Conservation (phyloP, 345 rosid species). For the Salix exigua region DNA sequence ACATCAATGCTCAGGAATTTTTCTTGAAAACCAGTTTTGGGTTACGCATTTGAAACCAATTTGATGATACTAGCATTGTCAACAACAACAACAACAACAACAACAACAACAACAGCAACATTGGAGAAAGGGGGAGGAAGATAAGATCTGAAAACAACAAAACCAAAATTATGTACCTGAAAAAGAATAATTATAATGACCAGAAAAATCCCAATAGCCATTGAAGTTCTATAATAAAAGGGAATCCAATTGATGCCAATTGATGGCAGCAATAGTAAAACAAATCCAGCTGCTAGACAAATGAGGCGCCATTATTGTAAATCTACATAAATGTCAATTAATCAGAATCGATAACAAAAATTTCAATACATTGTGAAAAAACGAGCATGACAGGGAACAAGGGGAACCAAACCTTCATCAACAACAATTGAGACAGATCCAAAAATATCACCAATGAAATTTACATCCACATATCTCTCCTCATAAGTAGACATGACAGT, state of each 20-base stretch:
- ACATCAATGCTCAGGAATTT: background rate
- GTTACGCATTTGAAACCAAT: background rate
- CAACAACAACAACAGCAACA: background rate
- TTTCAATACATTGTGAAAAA: background rate
- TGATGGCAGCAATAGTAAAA: slow-evolving; percentile 65
- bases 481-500: slow-evolving; percentile 75
- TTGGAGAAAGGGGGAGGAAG: background rate
- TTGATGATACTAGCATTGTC: background rate
- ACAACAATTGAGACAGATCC: slow-evolving; percentile 48
- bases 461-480: slow-evolving; percentile 65
- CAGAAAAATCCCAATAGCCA: slow-evolving; percentile 88
- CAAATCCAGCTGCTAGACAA: slow-evolving; percentile 60
- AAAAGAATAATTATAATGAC: slow-evolving; percentile 69
- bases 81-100: background rate
- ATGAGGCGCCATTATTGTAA: slow-evolving; percentile 74
- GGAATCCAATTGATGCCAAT: slow-evolving; percentile 88
- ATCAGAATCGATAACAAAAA: background rate
- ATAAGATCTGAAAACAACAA: background rate
- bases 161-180: slow-evolving; percentile 51
- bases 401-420: slow-evolving; percentile 47
- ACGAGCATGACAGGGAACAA: background rate
- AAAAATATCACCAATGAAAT: slow-evolving; percentile 43
- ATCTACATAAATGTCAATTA: slow-evolving; percentile 44
- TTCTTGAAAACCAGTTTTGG: background rate
- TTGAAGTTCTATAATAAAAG: slow-evolving; percentile 84